A percentile compares a stretch with the other conserved stretches of the same genome.
phyloP scores from a whole-genome alignment of 164 flowering plant genomes.

The Protea cynaroides region DNA sequence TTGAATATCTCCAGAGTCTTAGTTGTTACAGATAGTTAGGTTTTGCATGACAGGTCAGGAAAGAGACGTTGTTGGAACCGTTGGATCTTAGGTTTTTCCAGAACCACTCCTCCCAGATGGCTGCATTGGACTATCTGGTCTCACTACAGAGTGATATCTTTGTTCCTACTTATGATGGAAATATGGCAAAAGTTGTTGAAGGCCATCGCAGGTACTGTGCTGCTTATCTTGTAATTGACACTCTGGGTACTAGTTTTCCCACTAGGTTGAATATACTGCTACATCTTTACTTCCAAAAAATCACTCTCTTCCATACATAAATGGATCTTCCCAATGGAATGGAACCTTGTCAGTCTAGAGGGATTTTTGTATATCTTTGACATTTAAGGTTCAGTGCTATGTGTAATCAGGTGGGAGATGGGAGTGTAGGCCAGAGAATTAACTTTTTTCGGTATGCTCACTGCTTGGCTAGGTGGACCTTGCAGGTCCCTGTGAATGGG shows the following conservation, averaged over 20 bases:
- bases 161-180: conserved; percentile 94
- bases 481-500: too few species aligned
- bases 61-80: conserved; percentile 80
- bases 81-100: conserved; percentile 75
- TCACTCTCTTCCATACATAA: too few species aligned
- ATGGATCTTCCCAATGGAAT: too few species aligned
- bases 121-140: conserved; percentile 91
- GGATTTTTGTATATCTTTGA: not conserved
- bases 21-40: conserved; percentile 1
- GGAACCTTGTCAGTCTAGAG: too few species aligned
- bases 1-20: not conserved
- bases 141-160: conserved; percentile 92
- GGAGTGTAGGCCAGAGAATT: too few species aligned
- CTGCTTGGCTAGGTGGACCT: too few species aligned
- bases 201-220: conserved; percentile 87
- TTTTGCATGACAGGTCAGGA: conserved; percentile 62
- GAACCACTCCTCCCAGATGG: conserved; percentile 96
- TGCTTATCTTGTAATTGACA: not conserved
- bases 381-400: not conserved
- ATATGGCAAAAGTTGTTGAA: conserved; percentile 98
- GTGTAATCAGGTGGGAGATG: too few species aligned
- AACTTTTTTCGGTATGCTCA: too few species aligned
- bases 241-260: not conserved
- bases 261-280: not conserved
- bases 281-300: not conserved